Base-by-base conservation (phyloP, 1,139 yeast genomes). In the Blastobotrys buckinghamii region DNA sequence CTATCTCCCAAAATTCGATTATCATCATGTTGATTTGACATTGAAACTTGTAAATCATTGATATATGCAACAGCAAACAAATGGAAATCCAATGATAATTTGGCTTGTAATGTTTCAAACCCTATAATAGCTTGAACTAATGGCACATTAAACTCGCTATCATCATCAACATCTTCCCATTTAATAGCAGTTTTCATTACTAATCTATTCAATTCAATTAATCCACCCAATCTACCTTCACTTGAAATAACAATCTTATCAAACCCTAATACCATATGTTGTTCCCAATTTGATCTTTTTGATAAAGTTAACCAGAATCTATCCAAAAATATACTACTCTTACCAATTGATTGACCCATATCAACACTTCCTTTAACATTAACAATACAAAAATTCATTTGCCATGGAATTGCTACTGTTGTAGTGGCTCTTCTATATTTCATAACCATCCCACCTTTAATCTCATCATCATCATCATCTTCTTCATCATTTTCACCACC, bases 281-380 rank as follows among this genome's bases (percentile, higher is more conserved):
- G 96, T 43, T 84, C 82, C 83, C 89, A 82, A 52, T 78, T 78
- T 1, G 79, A 71, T 2, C 80, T 72, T 59, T 87, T 89, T 52
- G 80, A 77, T 0, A 90, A 78, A 0, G 83, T 74, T 0, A 81
- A 73, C 92, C 95, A 87, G 13, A 82, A 66, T 42, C 77, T 72
- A 48, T 81, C 82, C 24, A 86, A 55, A 0, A 63, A 65, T 15
- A 87, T 67, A 1, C 73, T 68, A 45, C 84, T 66, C 29, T 77
- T 73, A 17, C 97, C 97, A 35, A 92, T 69, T 0, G 96, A 80
- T 45, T 86, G 87, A 0, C 97, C 97, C 55, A 90, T 73, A 58
- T 88, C 95, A 17, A 86, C 79, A 39, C 72, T 74, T 5, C 84
- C 74, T 1, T 70, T 65, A 1, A 82, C 69, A 53, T 79, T 77